A percentile compares a stretch with the other conserved stretches of the same genome.
phyloP scores from a whole-genome alignment of 768 basidiomycete genomes.

The Boletus subcaerulescens region DNA sequence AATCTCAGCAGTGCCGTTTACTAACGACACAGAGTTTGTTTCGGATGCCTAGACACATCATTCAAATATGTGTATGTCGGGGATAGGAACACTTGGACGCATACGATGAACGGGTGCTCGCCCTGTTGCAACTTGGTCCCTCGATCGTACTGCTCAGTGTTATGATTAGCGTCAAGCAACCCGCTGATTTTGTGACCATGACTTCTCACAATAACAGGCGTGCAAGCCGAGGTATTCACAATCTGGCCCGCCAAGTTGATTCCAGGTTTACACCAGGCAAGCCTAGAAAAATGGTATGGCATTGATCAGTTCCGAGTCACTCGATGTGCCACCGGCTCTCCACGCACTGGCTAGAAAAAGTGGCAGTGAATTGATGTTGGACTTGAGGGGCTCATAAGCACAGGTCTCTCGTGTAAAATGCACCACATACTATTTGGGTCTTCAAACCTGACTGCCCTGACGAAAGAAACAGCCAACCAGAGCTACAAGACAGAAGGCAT shows the following conservation, averaged over 20 bases:
- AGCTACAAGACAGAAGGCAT: neutral
- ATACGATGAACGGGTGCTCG: neutral
- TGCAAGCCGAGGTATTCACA: too few species aligned
- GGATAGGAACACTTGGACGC: neutral
- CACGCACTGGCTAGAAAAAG: neutral
- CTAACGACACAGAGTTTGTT: too few species aligned
- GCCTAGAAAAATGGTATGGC: neutral
- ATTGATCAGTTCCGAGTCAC: too few species aligned
- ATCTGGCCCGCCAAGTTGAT: neutral
- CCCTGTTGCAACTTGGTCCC: neutral
- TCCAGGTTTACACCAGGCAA: neutral
- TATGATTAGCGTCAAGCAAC: neutral
- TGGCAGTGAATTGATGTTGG: neutral
- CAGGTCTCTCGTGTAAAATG: too few species aligned
- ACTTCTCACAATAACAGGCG: too few species aligned
- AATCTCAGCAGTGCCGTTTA: neutral
- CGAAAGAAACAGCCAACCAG: neutral
- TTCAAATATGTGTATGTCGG: neutral
- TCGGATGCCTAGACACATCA: neutral
- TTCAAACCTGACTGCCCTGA: neutral
- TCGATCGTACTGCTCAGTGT: neutral
- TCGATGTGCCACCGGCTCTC: neutral
- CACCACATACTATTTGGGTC: too few species aligned
- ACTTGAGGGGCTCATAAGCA: neutral
- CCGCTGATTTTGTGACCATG: neutral